Evolutionary conservation across 1,284 basidiomycete genomes (phyloP), one percentile per base, ranked within the genome.

Genomic region (Pseudozyma hubeiensis): DNA sequence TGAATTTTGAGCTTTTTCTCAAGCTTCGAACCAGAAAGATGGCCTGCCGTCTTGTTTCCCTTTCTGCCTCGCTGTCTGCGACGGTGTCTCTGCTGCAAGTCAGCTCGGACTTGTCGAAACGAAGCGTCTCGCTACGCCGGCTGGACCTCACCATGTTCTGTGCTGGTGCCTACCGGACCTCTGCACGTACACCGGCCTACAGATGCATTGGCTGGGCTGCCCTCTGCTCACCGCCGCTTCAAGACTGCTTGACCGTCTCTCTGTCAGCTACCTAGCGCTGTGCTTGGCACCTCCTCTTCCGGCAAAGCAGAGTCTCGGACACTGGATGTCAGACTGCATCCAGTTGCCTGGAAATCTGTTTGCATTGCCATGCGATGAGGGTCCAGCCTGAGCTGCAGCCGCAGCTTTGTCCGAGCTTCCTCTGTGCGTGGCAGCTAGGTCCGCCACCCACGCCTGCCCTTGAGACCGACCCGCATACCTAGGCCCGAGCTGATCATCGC

Each of bases 391-490:
- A 24, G 24, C 30, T 31, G 29, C 45, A 63, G 53, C 60, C 63
- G 65, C 65, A 63, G 55, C 31, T 44, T 16, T 55, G 60, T 48
- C 65, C 59, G 65, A 68, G 60, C 55, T 41, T 52, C 51, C 14
- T 19, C 41, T 17, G 35, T 57, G 46, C 35, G 43, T 16, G 37
- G 19, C 29, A 10, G 35, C 29, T 45, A 58, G 13, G 7, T 30
- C 40, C 35, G 45, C 37, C 55, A 58, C 33, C 33, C 19, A 39
- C 11, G 11, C 9, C 37, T 58, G 24, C 37, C 43, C 41, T 59
- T 43, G 52, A 68, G 55, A 55, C 65, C 65, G 65, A 68, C 46
- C 55, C 52, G 65, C 65, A 68, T 68, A 54, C 52, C 39, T 37
- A 52, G 55, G 59, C 17, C 65, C 65, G 60, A 68, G 65, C 60